These are phyloP conservation scores for Ceratobasidium sp. DNA, from an alignment of 1,284 basidiomycete species.

Conservation along the genomic window DNA sequence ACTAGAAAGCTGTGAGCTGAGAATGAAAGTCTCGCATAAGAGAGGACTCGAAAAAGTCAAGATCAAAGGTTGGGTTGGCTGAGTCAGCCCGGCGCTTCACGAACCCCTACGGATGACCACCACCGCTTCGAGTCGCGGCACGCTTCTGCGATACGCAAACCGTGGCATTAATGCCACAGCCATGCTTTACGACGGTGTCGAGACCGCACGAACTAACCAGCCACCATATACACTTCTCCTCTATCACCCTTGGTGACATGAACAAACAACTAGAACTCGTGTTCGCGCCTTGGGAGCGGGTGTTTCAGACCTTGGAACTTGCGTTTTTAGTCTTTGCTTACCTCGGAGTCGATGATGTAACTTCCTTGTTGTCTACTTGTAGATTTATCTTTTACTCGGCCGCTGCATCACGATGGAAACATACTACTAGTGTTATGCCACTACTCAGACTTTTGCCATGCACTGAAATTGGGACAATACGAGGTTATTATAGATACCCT, in stretches of 20 bases:
- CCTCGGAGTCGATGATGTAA: background rate
- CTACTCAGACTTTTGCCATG: conserved; percentile 11
- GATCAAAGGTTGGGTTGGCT: conserved; percentile 23
- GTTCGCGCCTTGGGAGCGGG: conserved; percentile 1
- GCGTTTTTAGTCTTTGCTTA: background rate
- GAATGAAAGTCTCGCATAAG: background rate
- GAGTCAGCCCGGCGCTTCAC: conserved; percentile 25
- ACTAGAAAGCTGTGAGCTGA: background rate
- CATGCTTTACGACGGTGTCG: background rate
- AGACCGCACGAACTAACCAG: background rate
- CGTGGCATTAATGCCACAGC: background rate
- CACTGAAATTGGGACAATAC: conserved; percentile 1
- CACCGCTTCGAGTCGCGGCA: background rate
- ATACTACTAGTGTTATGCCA: conserved; percentile 1
- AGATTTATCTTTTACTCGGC: background rate
- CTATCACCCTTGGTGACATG: background rate
- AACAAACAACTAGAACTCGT: background rate
- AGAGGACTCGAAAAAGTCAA: background rate
- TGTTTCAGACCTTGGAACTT: conserved; percentile 19
- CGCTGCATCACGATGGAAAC: background rate
- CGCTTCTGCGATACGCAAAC: background rate
- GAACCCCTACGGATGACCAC: background rate
- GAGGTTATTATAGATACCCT: background rate
- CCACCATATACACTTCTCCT: background rate
- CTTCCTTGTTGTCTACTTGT: background rate